Evolutionary conservation across 495 filamentous ascomycete genomes (phyloP).

Genomic region (Penicillium steckii): DNA sequence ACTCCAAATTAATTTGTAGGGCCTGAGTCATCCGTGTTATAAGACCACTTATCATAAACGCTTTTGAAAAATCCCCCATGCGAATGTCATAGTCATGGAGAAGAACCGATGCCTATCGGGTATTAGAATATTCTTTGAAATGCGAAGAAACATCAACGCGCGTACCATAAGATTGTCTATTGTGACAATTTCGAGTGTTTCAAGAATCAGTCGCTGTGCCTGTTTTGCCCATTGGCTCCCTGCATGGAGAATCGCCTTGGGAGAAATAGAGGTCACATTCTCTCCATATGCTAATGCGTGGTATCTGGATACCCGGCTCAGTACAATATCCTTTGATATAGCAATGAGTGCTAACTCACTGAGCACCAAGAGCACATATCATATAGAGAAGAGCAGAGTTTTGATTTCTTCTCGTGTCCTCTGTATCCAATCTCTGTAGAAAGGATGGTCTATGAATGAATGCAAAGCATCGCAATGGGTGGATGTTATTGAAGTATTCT

Average conservation of each 20-base stretch:
- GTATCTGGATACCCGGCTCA: not conserved
- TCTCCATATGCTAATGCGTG: conserved; percentile 27
- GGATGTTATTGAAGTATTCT: conserved; percentile 37
- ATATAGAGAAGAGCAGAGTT: conserved; percentile 30
- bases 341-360: conserved; percentile 20
- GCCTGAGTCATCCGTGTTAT: conserved; percentile 39
- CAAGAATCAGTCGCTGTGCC: conserved; percentile 26
- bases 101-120: conserved; percentile 24
- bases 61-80: conserved; percentile 34
- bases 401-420: conserved; percentile 4
- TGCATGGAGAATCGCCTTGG: conserved; percentile 17
- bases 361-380: conserved; percentile 35
- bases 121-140: not conserved
- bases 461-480: conserved; percentile 35
- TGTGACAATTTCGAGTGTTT: conserved; percentile 31
- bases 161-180: conserved; percentile 35
- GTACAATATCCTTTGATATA: not conserved
- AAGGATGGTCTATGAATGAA: conserved; percentile 39
- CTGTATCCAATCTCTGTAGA: conserved; percentile 28
- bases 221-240: conserved; percentile 31
- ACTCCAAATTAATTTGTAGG: conserved; percentile 37
- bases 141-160: not conserved
- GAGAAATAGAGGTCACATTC: conserved; percentile 7
- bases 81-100: conserved; percentile 35
- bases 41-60: conserved; percentile 37